phyloP scores from a whole-genome alignment of 257 asterid genomes.

The Buddleja alternifolia region DNA sequence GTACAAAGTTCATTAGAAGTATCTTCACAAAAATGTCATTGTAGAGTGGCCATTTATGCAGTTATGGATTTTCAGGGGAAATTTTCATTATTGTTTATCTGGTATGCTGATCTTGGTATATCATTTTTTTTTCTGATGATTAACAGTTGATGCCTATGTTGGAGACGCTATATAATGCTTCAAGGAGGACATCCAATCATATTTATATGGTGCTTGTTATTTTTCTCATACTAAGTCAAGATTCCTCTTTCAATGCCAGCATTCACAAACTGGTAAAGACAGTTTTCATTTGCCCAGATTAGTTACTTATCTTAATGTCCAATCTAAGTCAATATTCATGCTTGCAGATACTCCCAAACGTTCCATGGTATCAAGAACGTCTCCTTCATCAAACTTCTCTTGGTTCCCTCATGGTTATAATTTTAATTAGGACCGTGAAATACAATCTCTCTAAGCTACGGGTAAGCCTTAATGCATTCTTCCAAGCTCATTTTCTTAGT shows the following conservation, averaged over 20 bases:
- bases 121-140: conserved; percentile 32
- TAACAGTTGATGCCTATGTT: conserved; percentile 91
- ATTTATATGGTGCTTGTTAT: conserved; percentile 91
- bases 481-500: conserved; percentile 1
- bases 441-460: conserved; percentile 62
- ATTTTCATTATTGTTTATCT: not conserved
- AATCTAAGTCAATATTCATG: conserved; percentile 28
- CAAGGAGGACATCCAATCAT: conserved; percentile 80
- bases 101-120: conserved; percentile 31
- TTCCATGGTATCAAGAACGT: conserved; percentile 66
- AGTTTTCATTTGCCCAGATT: conserved; percentile 11
- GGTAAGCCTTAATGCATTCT: conserved; percentile 43
- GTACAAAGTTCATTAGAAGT: not conserved
- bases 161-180: conserved; percentile 90
- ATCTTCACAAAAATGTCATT: not conserved
- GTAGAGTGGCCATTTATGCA: not conserved
- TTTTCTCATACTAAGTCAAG: conserved; percentile 93
- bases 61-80: conserved; percentile 17
- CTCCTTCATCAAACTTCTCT: conserved; percentile 53
- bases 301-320: conserved; percentile 20
- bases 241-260: conserved; percentile 87
- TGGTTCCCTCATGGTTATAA: conserved; percentile 86
- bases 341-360: conserved; percentile 71
- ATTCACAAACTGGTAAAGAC: conserved; percentile 77
- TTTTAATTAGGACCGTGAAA: conserved; percentile 72